Base-by-base conservation (phyloP, 208 protist genomes). In the Angomonas deanei region DNA sequence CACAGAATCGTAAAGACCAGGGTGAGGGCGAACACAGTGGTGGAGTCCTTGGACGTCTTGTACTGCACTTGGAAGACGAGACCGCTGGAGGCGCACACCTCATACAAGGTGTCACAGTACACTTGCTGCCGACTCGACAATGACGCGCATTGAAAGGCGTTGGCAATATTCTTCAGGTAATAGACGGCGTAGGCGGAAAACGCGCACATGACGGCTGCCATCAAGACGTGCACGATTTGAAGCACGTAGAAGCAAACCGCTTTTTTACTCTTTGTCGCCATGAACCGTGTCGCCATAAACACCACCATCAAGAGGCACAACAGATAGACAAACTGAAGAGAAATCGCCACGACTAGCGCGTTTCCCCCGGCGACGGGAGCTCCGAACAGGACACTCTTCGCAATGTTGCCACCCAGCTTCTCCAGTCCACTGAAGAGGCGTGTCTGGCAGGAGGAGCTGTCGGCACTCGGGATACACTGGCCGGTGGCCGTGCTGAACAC, bases 221-320 rank as follows among this genome's bases (percentile, higher is more conserved):
- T 36, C 24, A 80, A 21, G 4, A 82, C 49, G 30, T 93, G 81
- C 21, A 65, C 33, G 5, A 34, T 49, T 36, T 76, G 78, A 36
- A 87, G 39, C 10, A 90, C 23, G 31, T 78, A 75, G 23, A 80
- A 69, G 72, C 88, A 90, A 17, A 66, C 58, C 10, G 75, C 76
- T 0, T 65, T 68, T 4, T 63, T 52, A 27, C 76, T 78, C 30
- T 69, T 65, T 19, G 70, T 55, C 36, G 75, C 80, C 1, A 88
- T 47, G 23, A 76, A 74, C 1, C 87, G 83, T 1, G 68, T 76
- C 11, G 76, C 71, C 50, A 91, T 89, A 63, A 80, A 91, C 50
- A 72, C 66, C 17, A 84, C 68, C 19, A 77, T 52, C 11, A 79
- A 61, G 19, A 53, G 60, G 3, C 53, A 47, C 0, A 88, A 10